Conservation (phyloP, 1,284 basidiomycete genomes). For the Pulchroboletus neoregius region DNA sequence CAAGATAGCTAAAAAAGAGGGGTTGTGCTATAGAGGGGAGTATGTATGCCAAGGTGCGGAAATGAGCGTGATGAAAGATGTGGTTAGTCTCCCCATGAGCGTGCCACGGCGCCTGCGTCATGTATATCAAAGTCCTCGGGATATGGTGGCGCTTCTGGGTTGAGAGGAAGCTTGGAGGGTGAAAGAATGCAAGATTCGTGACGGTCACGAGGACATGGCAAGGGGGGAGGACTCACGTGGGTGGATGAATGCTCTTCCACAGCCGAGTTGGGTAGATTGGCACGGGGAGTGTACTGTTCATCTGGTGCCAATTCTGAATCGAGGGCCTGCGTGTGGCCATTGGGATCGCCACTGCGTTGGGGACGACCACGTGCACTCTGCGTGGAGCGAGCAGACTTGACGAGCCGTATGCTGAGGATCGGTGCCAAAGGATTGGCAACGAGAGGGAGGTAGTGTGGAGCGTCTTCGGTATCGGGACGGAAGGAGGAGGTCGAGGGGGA, state of each 20-base stretch:
- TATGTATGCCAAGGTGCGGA: slow-evolving; percentile 26
- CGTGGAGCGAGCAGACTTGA: slow-evolving; percentile 12
- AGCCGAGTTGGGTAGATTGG: too few species aligned
- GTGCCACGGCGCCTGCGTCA: slow-evolving; percentile 34
- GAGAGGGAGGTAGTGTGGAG: slow-evolving; percentile 1
- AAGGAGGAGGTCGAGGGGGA: slow-evolving; percentile 24
- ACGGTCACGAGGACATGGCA: background rate
- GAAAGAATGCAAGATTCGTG: slow-evolving; percentile 5
- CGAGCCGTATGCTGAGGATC: slow-evolving; percentile 27
- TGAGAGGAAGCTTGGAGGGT: background rate
- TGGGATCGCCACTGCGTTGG: slow-evolving; percentile 5
- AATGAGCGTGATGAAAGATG: slow-evolving; percentile 28
- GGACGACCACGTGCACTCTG: slow-evolving; percentile 25
- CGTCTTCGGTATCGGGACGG: slow-evolving; percentile 16
- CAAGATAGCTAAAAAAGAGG: slow-evolving; percentile 24
- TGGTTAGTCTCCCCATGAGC: slow-evolving; percentile 34
- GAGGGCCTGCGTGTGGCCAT: background rate
- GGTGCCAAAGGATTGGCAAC: background rate
- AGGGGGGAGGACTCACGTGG: slow-evolving; percentile 16
- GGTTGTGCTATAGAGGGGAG: slow-evolving; percentile 20
- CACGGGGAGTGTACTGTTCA: too few species aligned
- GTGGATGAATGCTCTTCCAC: background rate
- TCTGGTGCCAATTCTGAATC: too few species aligned
- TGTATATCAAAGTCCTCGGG: slow-evolving; percentile 28
- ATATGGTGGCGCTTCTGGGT: slow-evolving; percentile 13